Evolutionary conservation across 345 rosid genomes (phyloP), one percentile per base, ranked within the genome.

Genomic region (Orychophragmus violaceus): DNA sequence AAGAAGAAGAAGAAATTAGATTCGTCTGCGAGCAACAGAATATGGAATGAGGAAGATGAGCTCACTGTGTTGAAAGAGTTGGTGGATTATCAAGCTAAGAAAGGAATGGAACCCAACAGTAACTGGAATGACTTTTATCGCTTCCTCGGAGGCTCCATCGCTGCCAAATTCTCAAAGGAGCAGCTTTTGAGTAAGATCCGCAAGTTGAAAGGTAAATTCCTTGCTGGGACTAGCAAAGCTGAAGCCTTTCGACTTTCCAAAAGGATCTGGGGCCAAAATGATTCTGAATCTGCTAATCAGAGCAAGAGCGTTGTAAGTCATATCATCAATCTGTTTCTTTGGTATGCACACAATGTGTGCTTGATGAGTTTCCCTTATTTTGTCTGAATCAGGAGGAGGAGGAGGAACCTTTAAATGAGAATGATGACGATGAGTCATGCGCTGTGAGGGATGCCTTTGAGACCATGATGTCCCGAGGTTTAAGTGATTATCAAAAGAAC

Each of bases 361-460:
- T 8, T 41, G 17, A 36, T n/a, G 14, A 46, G 32, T 29, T 29
- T 46, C 52, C 23, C 7, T 19, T 19, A 5, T 17, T 46, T 53
- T 29, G 19, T 11, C 25, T 25, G 33, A 46, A 46, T 9, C 52
- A 53, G 59, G 59, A 21, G 27, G 54, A 17, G 22, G 23, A 28
- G 9, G 0, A 8, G 27, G 21, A 25, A 25, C 32, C 19, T 23
- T 25, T 13, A 5, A 13, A 52, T 16, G 35, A 52, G 12, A 30
- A 14, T 16, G 36, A 59, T 3, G 37, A 30, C 19, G 25, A 62
- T 17, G 72, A 52, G 56, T 51, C 37, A 3, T 51, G 25, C n/a
- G 52, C 22, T 45, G 11, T 73, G 41, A 8, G 51, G 19, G 77
- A 59, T 66, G 72, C 72, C 3, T 73, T 73, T 32, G 72, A 66